phyloP scores from a whole-genome alignment of 2,329 filamentous ascomycete species.

The Scytalidium sp. region DNA sequence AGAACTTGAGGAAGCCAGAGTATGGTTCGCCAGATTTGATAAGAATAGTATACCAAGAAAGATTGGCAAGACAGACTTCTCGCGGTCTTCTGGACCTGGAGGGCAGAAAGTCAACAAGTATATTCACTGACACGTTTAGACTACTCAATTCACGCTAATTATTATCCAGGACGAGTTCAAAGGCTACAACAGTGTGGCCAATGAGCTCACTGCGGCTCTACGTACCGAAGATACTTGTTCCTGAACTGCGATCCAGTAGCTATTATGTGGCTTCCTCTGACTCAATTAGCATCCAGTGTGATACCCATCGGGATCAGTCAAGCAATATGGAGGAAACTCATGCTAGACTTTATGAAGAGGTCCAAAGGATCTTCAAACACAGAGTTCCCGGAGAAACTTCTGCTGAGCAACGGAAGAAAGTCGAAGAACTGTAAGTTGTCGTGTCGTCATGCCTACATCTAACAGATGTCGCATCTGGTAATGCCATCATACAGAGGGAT shows the following conservation, averaged over 20 bases:
- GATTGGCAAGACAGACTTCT: slow-evolving; percentile 22
- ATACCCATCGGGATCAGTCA: slow-evolving; percentile 20
- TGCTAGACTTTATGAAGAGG: slow-evolving; percentile 22
- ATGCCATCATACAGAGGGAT: not conserved
- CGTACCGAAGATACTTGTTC: slow-evolving; percentile 24
- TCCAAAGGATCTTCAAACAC: slow-evolving; percentile 21
- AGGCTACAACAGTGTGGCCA: slow-evolving; percentile 28
- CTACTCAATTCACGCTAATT: slow-evolving; percentile 1
- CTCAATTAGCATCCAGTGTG: slow-evolving; percentile 26
- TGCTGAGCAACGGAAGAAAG: slow-evolving; percentile 50
- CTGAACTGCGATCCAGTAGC: slow-evolving; percentile 17
- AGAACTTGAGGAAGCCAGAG: slow-evolving; percentile 23
- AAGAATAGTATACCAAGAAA: slow-evolving; percentile 20
- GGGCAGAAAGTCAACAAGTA: slow-evolving; percentile 34
- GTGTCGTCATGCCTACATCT: not conserved
- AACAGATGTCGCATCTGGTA: not conserved
- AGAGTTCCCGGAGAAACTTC: slow-evolving; percentile 30
- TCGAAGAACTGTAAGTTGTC: slow-evolving; percentile 36
- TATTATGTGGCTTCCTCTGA: slow-evolving; percentile 26
- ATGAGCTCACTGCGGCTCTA: slow-evolving; percentile 16
- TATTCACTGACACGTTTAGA: not conserved
- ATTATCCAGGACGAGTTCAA: slow-evolving; percentile 25
- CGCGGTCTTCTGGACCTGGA: slow-evolving; percentile 24
- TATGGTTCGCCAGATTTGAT: slow-evolving; percentile 25
- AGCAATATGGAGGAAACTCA: slow-evolving; percentile 25